These are phyloP conservation scores for Phanerochaete sordida DNA, from an alignment of 768 basidiomycete species.

Conservation along the genomic window DNA sequence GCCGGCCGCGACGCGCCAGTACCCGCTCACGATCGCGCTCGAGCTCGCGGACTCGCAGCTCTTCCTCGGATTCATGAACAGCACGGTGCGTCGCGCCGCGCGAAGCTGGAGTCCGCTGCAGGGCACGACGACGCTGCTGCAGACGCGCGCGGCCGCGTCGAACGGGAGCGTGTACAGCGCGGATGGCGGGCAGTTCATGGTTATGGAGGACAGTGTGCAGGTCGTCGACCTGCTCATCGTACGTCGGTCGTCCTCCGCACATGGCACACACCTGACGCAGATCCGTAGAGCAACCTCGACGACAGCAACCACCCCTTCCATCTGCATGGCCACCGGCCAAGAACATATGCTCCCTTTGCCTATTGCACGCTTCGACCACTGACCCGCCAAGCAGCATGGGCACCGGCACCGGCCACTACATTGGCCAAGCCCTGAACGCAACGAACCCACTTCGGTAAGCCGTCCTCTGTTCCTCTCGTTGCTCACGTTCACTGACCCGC, in stretches of 20 bases:
- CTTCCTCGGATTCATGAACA: conserved; percentile 30
- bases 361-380: no score
- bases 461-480: background rate
- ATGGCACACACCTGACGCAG: background rate
- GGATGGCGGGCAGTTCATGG: conserved; percentile 18
- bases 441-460: conserved; percentile 33
- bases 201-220: conserved; percentile 19
- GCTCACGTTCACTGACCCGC: background rate
- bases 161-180: conserved; percentile 12
- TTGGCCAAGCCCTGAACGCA: conserved; percentile 25
- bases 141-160: conserved; percentile 12
- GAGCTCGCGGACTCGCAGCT: conserved; percentile 16
- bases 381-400: conserved; percentile 28
- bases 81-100: conserved; percentile 17
- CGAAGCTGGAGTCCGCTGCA: conserved; percentile 24
- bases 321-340: conserved; percentile 31
- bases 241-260: background rate
- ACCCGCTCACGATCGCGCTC: no score
- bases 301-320: conserved; percentile 35
- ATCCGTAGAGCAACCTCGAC: conserved; percentile 21
- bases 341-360: conserved; percentile 3
- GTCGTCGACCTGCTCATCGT: conserved; percentile 24
- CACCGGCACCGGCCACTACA: conserved; percentile 32
- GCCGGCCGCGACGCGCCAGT: conserved; percentile 2
- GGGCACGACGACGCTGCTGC: conserved; percentile 20